Evolutionary conservation across 1,284 basidiomycete species (phyloP).

Genomic region (Ustilago xerochloae): DNA sequence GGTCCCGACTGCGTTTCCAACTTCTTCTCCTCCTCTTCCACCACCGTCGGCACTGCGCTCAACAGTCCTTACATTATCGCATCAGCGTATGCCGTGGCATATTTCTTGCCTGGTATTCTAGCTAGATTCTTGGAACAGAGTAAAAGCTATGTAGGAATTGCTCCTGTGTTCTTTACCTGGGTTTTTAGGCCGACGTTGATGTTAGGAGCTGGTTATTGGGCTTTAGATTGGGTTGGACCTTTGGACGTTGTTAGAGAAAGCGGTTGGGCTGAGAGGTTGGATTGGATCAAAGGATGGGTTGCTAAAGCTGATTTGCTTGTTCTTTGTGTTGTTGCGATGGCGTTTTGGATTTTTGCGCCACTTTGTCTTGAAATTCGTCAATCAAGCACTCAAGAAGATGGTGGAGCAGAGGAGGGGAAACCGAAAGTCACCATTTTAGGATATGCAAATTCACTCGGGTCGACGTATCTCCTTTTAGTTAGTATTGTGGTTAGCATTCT

Average conservation of each 20-base stretch:
- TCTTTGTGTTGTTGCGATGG: constrained; percentile 34
- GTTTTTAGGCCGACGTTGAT: constrained; percentile 60
- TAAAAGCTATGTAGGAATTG: constrained; percentile 53
- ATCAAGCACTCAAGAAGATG: neutral
- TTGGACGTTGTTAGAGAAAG: constrained; percentile 10
- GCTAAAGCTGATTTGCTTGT: constrained; percentile 40
- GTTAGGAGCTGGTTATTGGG: constrained; percentile 57
- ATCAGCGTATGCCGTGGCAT: constrained; percentile 49
- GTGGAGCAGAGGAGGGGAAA: constrained; percentile 12
- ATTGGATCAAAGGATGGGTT: constrained; percentile 44
- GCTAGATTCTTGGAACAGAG: constrained; percentile 33
- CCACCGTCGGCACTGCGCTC: constrained; percentile 38
- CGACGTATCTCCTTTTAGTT: constrained; percentile 85
- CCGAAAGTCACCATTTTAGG: constrained; percentile 77
- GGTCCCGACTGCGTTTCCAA: constrained; percentile 81
- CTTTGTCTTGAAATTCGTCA: constrained; percentile 59
- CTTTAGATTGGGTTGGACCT: constrained; percentile 51
- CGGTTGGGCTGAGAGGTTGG: constrained; percentile 24
- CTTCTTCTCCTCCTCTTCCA: constrained; percentile 69
- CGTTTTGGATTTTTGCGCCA: constrained; percentile 60
- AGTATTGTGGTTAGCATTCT: constrained; percentile 75
- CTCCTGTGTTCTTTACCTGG: constrained; percentile 49
- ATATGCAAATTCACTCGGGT: constrained; percentile 89
- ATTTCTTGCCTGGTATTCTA: constrained; percentile 39
- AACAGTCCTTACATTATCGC: constrained; percentile 52